Evolutionary conservation across 1,284 basidiomycete genomes (phyloP).

Genomic region (Microbotryum scabiosae): DNA sequence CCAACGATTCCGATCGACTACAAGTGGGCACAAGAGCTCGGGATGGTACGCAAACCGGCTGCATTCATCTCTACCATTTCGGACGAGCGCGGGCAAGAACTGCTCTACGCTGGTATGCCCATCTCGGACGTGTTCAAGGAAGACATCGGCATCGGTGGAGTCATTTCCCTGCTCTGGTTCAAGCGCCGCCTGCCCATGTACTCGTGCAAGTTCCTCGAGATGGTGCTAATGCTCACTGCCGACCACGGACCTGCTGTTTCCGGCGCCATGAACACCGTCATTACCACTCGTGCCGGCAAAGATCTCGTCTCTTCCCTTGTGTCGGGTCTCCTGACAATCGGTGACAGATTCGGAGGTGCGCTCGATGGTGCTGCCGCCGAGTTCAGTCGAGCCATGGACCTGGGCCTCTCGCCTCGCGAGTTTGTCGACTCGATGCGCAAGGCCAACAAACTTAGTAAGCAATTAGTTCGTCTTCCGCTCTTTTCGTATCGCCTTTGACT

Average conservation of each 20-base stretch:
- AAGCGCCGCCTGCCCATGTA: conserved; percentile 75
- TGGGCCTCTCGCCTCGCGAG: conserved; percentile 88
- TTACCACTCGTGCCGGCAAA: conserved; percentile 96
- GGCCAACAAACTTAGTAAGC: conserved; percentile 73
- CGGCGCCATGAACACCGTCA: conserved; percentile 99
- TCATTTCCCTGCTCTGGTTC: conserved; percentile 95
- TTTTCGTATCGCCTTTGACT: background rate
- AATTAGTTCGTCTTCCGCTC: background rate
- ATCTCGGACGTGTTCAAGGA: conserved; percentile 99
- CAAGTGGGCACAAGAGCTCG: conserved; percentile 97
- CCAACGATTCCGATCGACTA: conserved; percentile 99
- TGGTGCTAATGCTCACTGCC: conserved; percentile 97
- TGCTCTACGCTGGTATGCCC: conserved; percentile 97
- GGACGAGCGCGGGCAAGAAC: conserved; percentile 97
- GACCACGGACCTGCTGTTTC: conserved; percentile 62
- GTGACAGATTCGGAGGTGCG: conserved; percentile 98
- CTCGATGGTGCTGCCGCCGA: conserved; percentile 93
- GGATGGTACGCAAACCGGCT: conserved; percentile 95
- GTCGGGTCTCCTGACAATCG: conserved; percentile 93
- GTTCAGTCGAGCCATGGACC: conserved; percentile 86
- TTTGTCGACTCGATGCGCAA: conserved; percentile 95
- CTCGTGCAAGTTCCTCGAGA: conserved; percentile 96
- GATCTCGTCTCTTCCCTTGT: conserved; percentile 94
- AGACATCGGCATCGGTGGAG: conserved; percentile 93
- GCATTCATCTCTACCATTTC: conserved; percentile 97